Conservation (phyloP, 2,329 filamentous ascomycete genomes). For the Sporothrix brunneoviolacea region DNA sequence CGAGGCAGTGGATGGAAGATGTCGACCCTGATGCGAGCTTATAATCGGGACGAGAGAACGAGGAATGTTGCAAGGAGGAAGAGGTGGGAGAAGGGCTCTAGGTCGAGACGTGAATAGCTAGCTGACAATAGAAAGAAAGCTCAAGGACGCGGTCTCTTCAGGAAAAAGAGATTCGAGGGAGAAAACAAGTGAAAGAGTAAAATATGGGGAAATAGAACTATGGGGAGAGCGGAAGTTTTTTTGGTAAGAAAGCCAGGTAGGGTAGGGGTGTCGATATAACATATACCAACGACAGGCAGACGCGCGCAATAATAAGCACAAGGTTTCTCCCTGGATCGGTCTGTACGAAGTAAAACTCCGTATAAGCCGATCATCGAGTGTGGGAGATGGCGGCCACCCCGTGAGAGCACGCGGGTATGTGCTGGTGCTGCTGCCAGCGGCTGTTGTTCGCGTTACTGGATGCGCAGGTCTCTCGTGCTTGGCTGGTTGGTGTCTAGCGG, state of each 20-base stretch:
- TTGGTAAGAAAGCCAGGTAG: background rate
- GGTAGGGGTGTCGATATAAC: slow-evolving; percentile 3
- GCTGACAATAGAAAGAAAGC: background rate
- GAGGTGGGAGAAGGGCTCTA: background rate
- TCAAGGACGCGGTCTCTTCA: background rate
- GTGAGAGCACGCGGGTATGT: background rate
- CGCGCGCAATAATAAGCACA: background rate
- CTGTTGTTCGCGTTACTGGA: background rate
- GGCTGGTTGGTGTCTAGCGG: slow-evolving; percentile 20
- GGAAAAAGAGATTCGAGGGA: background rate
- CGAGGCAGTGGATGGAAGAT: background rate
- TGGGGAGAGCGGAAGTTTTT: background rate
- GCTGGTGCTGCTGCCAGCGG: background rate
- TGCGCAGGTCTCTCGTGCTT: background rate
- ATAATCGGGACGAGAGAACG: background rate
- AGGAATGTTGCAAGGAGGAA: background rate
- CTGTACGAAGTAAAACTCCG: background rate
- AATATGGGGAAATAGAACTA: background rate
- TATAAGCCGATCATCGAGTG: slow-evolving; percentile 4
- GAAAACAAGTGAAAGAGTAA: background rate
- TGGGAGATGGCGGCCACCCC: slow-evolving; percentile 1
- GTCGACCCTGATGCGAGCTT: background rate
- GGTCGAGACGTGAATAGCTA: background rate
- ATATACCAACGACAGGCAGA: slow-evolving; percentile 1
- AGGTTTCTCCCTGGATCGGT: background rate